Base-by-base conservation (phyloP, 805 yeast genomes). In the Sugiyamaella qingdaonensis region DNA sequence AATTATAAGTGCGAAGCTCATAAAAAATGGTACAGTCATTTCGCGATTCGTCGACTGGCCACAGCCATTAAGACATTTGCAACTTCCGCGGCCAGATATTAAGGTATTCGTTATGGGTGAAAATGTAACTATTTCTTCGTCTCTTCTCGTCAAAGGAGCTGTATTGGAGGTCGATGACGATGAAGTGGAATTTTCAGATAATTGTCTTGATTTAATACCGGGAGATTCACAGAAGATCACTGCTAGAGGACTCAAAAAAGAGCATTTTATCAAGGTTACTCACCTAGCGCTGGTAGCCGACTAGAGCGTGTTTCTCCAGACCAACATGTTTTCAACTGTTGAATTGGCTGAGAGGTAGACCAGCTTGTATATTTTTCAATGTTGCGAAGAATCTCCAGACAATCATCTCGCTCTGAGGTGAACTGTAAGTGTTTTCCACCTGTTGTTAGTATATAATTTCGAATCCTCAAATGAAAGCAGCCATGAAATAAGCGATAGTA, bases 11-110 rank as follows among this genome's bases (percentile, higher is more conserved):
- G 58, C 57, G 41, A 55, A 52, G 52, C 51, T 49, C 19, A 58
- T 35, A 43, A 33, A 24, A 24, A 44, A 39, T 37, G 63, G 32
- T 35, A 37, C 58, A 1, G 51, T 62, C 8, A 54, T 74, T 29
- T 67, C 71, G 2, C 57, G 67, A 45, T 64, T 69, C 7, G 62
- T 67, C 4, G 76, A 75, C 56, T 77, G 80, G 80, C 80, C 81
- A 0, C 79, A 78, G 57, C 77, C 76, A 7, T 55, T 74, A 41
- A 74, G 75, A 53, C 66, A 72, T 56, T 58, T 73, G 29, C 57
- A 61, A 13, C 68, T 73, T 48, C 65, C 70, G 24, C 10, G 9
- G 11, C 42, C 42, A 36, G 27, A 47, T 32, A 24, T 47, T 33
- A 19, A 11, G 9, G 9, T 19, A 8, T 11, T 21, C 4, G 36